Base-by-base conservation (phyloP, 1,284 basidiomycete species). In the Apiotrichum sp. region DNA sequence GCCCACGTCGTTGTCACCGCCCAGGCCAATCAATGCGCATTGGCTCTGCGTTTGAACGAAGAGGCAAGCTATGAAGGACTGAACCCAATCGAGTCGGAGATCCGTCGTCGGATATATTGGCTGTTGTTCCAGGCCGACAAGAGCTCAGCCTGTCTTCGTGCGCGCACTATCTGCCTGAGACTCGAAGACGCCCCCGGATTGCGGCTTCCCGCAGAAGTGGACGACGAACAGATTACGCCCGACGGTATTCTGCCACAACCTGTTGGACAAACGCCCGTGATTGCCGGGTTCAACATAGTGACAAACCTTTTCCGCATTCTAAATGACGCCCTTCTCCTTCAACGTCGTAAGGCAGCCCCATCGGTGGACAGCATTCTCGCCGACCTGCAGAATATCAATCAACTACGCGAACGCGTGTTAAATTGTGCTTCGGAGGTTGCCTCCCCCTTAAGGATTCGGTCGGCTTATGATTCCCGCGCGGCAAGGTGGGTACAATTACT, bases 101-200 rank as follows among this genome's bases (percentile, higher is more conserved):
- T 72, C 16, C 60, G 69, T 29, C 53, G 71, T 8, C 47, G 71
- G 16, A 66, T 69, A 10, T 73, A 70, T 54, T 73, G 71, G 68
- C 63, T 73, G 11, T 56, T 73, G 6, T 73, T 72, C 57, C 71
- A 73, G 59, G 69, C 71, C 14, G 71, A 73, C 58, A 73, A 73
- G 62, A 69, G 67, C 40, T 63, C 69, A 4, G 70, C 71, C 1
- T 71, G 69, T 56, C 46, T 69, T 55, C 69, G 69, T 2, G 63
- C 67, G 1, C 63, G 71, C 29, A 62, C 69, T 0, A 71, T 73
- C 32, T 62, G 57, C 34, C 56, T 73, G 13, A 54, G 70, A 7
- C 53, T 70, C 7, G 68, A 71, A 36, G 71, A 72, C 55, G 70
- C 67, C 4, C 55, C 53, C 1, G 64, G 59, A 3, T 50, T 71